Percentiles rank a stretch among this genome's conserved stretches.
Conservation (phyloP, 176 grass and related monocot species). For the Stipa capillata region DNA sequence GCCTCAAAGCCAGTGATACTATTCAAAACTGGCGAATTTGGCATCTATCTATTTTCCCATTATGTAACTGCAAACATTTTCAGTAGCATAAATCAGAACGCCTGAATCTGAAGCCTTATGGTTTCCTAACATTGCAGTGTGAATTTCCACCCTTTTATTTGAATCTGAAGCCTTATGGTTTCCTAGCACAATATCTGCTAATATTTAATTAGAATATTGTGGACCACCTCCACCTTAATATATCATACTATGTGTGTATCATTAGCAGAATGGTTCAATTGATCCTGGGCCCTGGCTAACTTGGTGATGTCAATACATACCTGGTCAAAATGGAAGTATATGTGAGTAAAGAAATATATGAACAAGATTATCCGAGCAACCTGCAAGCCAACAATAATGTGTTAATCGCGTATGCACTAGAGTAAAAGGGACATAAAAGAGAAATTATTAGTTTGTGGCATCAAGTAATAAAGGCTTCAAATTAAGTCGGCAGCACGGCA, state of each 20-base stretch:
- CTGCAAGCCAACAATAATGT: constrained; percentile 31
- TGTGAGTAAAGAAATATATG: constrained; percentile 62
- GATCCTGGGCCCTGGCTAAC: not conserved
- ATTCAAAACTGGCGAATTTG: too few relatives aligned
- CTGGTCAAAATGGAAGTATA: constrained; percentile 72
- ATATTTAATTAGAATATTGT: not conserved
- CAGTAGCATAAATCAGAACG: not conserved
- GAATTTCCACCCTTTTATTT: not conserved
- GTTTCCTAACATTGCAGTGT: not conserved
- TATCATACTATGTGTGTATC: too few relatives aligned
- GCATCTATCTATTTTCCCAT: too few relatives aligned
- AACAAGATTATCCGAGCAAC: constrained; percentile 72
- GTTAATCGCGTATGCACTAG: constrained; percentile 3
- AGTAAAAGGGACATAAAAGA: not conserved
- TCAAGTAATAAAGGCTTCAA: too few relatives aligned
- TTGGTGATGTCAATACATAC: constrained; percentile 34
- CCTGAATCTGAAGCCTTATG: not conserved
- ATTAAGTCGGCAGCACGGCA: not conserved
- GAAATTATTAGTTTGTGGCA: not conserved
- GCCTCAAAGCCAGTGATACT: too few relatives aligned
- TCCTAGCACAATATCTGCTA: too few relatives aligned
- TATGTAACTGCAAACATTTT: not conserved
- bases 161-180: too few relatives aligned
- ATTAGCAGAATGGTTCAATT: not conserved
- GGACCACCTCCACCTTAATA: not conserved